phyloP scores from a whole-genome alignment of 2,329 filamentous ascomycete species.

The Aphanocladium album region DNA sequence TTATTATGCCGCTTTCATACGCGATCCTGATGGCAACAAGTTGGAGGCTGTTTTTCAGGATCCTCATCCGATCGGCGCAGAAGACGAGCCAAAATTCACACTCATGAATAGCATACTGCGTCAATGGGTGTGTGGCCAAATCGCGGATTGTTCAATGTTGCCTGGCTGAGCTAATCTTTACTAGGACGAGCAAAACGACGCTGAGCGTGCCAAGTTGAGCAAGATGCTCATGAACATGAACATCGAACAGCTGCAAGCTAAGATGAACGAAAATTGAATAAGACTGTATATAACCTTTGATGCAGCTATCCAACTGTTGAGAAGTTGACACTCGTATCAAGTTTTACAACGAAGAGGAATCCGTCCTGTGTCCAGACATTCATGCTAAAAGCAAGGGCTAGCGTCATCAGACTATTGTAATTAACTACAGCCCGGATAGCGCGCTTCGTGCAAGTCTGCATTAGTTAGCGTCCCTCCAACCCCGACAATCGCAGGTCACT shows the following conservation, averaged over 20 bases:
- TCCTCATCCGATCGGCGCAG: background rate
- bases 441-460: too few species aligned
- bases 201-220: background rate
- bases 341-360: too few species aligned
- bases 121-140: background rate
- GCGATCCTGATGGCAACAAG: conserved; percentile 28
- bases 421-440: too few species aligned
- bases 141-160: background rate
- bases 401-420: too few species aligned
- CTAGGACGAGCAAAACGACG: background rate
- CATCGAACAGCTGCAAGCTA: background rate
- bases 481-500: too few species aligned
- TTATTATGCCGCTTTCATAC: conserved; percentile 31
- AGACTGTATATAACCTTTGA: too few species aligned
- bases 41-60: conserved; percentile 26
- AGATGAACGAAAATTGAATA: background rate
- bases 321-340: too few species aligned
- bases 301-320: too few species aligned
- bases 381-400: too few species aligned
- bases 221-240: background rate
- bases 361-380: too few species aligned
- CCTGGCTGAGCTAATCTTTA: background rate
- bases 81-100: background rate
- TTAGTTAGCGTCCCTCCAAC: too few species aligned
- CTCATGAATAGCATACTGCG: background rate